phyloP scores from a whole-genome alignment of 495 filamentous ascomycete species.

The Podospora fimiseda region DNA sequence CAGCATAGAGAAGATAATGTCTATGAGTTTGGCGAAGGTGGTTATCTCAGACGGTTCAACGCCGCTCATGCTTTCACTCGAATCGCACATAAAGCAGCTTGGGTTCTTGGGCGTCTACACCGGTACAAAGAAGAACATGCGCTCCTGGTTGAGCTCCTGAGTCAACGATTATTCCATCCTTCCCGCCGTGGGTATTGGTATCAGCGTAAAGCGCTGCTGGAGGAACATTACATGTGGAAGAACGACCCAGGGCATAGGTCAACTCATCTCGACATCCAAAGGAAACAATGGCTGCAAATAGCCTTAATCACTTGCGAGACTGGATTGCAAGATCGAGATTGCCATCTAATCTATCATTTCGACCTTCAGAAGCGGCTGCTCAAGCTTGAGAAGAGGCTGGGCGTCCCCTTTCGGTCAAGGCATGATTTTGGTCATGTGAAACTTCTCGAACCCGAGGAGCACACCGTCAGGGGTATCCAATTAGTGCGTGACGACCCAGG shows the following conservation, averaged over 20 bases:
- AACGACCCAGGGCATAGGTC: conserved; percentile 40
- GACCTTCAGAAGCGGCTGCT: conserved; percentile 87
- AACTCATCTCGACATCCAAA: conserved; percentile 43
- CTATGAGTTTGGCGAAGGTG: conserved; percentile 80
- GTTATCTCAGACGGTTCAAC: conserved; percentile 85
- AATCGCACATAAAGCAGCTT: conserved; percentile 76
- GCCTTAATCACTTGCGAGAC: conserved; percentile 79
- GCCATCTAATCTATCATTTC: conserved; percentile 87
- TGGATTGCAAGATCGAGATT: conserved; percentile 78
- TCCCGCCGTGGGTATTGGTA: conserved; percentile 89
- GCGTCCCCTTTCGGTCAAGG: conserved; percentile 77
- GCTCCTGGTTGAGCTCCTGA: conserved; percentile 67
- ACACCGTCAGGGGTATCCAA: conserved; percentile 67
- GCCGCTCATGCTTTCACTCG: conserved; percentile 92
- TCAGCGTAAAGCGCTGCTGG: conserved; percentile 86
- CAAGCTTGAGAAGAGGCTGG: conserved; percentile 81
- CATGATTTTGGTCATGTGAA: conserved; percentile 88
- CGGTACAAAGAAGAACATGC: conserved; percentile 70
- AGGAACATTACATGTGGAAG: conserved; percentile 88
- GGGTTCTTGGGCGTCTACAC: conserved; percentile 79
- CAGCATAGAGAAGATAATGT: conserved; percentile 70
- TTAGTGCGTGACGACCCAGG: conserved; percentile 53
- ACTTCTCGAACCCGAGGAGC: conserved; percentile 66
- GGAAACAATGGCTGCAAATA: conserved; percentile 75
- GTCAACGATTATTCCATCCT: conserved; percentile 77